A percentile compares a stretch with the other conserved stretches of the same genome.
phyloP scores from a whole-genome alignment of 1,284 basidiomycete genomes.

The Exobasidium rhododendri region DNA sequence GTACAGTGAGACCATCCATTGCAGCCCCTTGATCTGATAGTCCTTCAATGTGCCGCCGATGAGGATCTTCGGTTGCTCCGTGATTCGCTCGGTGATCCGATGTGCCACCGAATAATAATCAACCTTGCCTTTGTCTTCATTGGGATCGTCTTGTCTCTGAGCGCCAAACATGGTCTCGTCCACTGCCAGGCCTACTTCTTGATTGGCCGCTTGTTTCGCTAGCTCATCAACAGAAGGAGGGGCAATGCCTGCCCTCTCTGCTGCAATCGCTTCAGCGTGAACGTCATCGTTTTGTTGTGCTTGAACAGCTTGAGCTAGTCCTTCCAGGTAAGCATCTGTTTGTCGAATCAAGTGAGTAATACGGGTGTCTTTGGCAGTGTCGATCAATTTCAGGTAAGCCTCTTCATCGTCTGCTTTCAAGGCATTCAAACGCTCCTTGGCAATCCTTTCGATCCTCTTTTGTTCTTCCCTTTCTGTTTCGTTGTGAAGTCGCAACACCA shows the following conservation, averaged over 20 bases:
- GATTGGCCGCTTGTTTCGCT: conserved; percentile 27
- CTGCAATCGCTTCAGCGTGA: conserved; percentile 49
- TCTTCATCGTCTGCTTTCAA: conserved; percentile 98
- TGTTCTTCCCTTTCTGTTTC: conserved; percentile 61
- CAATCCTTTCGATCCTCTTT: conserved; percentile 81
- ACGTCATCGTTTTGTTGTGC: conserved; percentile 81
- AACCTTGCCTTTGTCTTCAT: conserved; percentile 66
- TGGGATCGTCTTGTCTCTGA: conserved; percentile 65
- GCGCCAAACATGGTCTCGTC: conserved; percentile 89
- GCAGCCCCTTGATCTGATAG: conserved; percentile 55
- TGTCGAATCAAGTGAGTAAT: conserved; percentile 94
- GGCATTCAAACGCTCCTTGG: conserved; percentile 97
- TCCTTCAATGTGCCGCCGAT: conserved; percentile 57
- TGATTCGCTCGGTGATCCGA: conserved; percentile 82
- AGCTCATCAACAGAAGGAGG: conserved; percentile 26
- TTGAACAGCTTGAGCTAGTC: conserved; percentile 86
- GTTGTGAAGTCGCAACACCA: conserved; percentile 58
- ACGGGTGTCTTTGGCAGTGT: conserved; percentile 98
- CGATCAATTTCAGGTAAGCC: conserved; percentile 97
- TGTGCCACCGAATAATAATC: conserved; percentile 98
- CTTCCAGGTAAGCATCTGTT: conserved; percentile 92
- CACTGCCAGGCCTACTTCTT: conserved; percentile 58
- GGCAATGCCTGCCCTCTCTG: conserved; percentile 30
- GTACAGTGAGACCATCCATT: conserved; percentile 55
- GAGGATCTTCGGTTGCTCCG: conserved; percentile 76